Conservation (phyloP, 192 early-diverging fungal genomes). For the Glomus cerebriforme region DNA sequence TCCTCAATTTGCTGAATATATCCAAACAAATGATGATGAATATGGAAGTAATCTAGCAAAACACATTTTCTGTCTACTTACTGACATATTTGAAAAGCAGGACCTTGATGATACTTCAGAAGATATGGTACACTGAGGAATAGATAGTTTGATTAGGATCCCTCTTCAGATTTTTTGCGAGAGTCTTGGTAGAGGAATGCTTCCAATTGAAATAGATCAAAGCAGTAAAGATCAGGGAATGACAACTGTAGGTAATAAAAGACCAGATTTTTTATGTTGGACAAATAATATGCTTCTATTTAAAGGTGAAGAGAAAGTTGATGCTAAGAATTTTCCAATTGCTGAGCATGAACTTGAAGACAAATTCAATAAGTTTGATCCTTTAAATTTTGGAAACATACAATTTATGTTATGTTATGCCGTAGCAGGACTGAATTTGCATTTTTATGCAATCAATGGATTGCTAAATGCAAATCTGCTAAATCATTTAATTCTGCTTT, state of each 20-base stretch:
- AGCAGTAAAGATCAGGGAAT: conserved; percentile 13
- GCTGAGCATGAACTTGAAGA: conserved; percentile 20
- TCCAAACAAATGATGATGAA: conserved; percentile 18
- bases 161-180: conserved; percentile 26
- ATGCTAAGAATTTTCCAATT: neutral
- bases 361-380: neutral
- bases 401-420: too few relatives aligned
- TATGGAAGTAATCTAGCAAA: conserved; percentile 4
- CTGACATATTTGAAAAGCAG: conserved; percentile 24
- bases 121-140: conserved; percentile 18
- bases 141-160: conserved; percentile 19
- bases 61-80: conserved; percentile 24
- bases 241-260: conserved; percentile 17
- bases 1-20: conserved; percentile 18
- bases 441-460: conserved; percentile 21
- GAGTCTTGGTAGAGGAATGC: conserved; percentile 16
- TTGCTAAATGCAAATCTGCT: conserved; percentile 6
- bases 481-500: conserved; percentile 9
- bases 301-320: conserved; percentile 24
- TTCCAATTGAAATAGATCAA: conserved; percentile 22
- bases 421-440: too few relatives aligned
- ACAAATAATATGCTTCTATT: conserved; percentile 18
- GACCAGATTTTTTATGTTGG: conserved; percentile 27
- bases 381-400: too few relatives aligned
- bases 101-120: conserved; percentile 9